Evolutionary conservation across 2,329 filamentous ascomycete species (phyloP), one percentile per base, ranked within the genome.

Genomic region (Cercospora janseana): DNA sequence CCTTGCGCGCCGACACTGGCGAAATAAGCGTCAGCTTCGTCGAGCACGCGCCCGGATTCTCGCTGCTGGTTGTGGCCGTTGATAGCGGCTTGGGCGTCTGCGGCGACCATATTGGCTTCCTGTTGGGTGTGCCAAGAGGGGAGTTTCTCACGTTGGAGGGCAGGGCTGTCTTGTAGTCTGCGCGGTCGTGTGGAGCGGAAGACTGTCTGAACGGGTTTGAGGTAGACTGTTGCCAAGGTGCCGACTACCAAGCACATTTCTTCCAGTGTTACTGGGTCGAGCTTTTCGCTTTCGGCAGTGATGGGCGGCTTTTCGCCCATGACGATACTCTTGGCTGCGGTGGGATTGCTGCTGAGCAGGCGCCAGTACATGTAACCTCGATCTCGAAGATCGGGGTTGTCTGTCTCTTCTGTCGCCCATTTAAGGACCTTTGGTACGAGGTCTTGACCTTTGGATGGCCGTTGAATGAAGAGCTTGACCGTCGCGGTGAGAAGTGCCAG

Each of bases 311-410:
- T 98, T 60, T 95, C 87, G 52, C 93, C 92, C 92, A 98, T 97
- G 59, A 98, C 91, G 44, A 98, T 82, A 55, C 83, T 77, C 66
- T 87, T 93, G 2, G 93, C 93, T 0, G 86, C 82, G 42, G 85
- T 83, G 60, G 95, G 92, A 67, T 96, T 91, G 0, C 90, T 94
- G 1, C 90, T 95, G 1, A 98, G 79, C 10, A 98, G 79, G 4
- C 93, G 88, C 93, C 93, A 98, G 76, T 98, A 98, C 91, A 98
- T 97, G 75, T 96, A 98, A 0, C 93, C 93, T 62, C 93, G 79
- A 69, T 98, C 93, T 57, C 93, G 85, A 21, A 98, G 81, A 70
- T 98, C 93, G 0, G 93, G 93, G 69, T 98, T 96, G 66, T 98
- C 93, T n/a, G 92, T 97, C 69, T 97, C 93, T 69, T 97, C 93